Conservation (phyloP, 2,329 filamentous ascomycete species). For the Cladosporium sp. region DNA sequence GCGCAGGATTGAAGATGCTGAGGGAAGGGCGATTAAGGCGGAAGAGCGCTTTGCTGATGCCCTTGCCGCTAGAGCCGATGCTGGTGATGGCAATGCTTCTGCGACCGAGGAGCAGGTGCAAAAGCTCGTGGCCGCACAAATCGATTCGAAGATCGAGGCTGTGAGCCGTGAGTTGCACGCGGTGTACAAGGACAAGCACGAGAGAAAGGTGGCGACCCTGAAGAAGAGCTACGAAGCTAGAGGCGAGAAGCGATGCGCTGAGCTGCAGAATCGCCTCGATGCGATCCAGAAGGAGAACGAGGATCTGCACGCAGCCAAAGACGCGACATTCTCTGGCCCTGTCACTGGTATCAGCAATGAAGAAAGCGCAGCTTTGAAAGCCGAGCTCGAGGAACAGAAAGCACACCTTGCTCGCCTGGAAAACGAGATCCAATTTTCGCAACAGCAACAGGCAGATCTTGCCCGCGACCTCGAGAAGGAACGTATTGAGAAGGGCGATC, state of each 20-base stretch:
- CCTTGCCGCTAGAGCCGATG: conserved; percentile 26
- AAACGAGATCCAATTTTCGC: conserved; percentile 65
- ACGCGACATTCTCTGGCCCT: conserved; percentile 60
- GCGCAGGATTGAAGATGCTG: conserved; percentile 66
- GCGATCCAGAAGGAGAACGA: conserved; percentile 71
- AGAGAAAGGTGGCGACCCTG: conserved; percentile 87
- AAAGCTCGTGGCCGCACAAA: conserved; percentile 53
- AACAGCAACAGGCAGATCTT: conserved; percentile 67
- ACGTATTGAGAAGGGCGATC: conserved; percentile 75
- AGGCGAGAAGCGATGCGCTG: conserved; percentile 81
- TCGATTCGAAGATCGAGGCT: conserved; percentile 82
- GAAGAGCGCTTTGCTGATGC: conserved; percentile 61
- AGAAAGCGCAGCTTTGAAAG: conserved; percentile 31
- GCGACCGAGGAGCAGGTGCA: conserved; percentile 42
- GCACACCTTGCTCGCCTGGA: conserved; percentile 71
- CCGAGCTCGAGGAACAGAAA: conserved; percentile 58
- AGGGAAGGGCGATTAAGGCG: conserved; percentile 70
- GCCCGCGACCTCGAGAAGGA: conserved; percentile 65
- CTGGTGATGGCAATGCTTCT: conserved; percentile 24
- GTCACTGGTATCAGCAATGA: conserved; percentile 21
- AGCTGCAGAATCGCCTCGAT: conserved; percentile 68
- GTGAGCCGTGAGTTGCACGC: conserved; percentile 75
- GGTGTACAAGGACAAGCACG: conserved; percentile 95
- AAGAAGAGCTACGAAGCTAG: conserved; percentile 77
- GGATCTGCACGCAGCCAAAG: conserved; percentile 60